Evolutionary conservation across 2,329 filamentous ascomycete genomes (phyloP).

Genomic region (Hypoxylon sp.): DNA sequence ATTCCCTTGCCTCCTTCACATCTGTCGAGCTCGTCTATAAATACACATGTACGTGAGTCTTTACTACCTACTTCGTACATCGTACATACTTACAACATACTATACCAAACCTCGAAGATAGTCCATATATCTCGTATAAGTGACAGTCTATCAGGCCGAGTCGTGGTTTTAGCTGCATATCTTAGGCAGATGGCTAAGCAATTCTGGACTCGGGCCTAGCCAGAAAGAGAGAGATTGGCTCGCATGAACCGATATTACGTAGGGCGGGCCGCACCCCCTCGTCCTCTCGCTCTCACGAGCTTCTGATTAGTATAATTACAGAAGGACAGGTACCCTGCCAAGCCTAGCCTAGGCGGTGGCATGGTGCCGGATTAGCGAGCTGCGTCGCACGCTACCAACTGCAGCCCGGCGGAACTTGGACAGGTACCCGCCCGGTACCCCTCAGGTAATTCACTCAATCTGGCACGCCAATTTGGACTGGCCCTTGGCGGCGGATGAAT

Average conservation of each 20-base stretch:
- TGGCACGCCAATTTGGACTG: constrained; percentile 26
- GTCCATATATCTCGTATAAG: too few species aligned
- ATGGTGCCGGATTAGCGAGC: constrained; percentile 24
- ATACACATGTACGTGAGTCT: too few species aligned
- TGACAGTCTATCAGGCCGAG: too few species aligned
- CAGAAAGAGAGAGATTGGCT: constrained; percentile 1
- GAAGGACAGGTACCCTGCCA: constrained; percentile 17
- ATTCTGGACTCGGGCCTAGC: too few species aligned
- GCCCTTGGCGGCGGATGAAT: constrained; percentile 28
- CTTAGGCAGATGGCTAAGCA: too few species aligned
- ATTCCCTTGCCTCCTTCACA: too few species aligned
- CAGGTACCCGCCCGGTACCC: constrained; percentile 8
- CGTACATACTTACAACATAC: too few species aligned
- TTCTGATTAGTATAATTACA: constrained; percentile 4
- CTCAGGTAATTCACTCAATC: neutral
- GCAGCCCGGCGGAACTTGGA: too few species aligned
- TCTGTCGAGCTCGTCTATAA: too few species aligned
- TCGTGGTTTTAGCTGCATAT: neutral
- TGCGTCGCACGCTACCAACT: constrained; percentile 4
- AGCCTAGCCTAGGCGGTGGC: too few species aligned
- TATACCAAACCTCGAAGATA: too few species aligned
- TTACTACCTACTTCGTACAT: too few species aligned
- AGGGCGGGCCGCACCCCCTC: constrained; percentile 20
- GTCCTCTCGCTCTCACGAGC: constrained; percentile 24
- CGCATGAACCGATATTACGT: constrained; percentile 24